A percentile compares a stretch with the other conserved stretches of the same genome.
Conservation (phyloP, 768 basidiomycete genomes). For the Boletus pseudopeckii region DNA sequence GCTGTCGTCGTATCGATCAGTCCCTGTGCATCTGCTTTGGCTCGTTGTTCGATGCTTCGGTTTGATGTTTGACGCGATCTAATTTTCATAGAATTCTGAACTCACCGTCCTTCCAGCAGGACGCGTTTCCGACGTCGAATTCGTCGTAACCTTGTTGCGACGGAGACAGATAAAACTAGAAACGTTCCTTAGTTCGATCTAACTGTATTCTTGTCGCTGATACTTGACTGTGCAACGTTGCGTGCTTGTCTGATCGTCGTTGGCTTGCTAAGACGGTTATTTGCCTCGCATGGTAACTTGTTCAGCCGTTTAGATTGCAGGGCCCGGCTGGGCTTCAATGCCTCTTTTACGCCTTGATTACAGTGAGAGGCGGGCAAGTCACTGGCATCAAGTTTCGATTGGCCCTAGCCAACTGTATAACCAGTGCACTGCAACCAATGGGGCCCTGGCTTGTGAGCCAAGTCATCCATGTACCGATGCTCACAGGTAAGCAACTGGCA, state of each 20-base stretch:
- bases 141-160: not conserved
- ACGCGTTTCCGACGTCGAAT: not conserved
- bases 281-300: not conserved
- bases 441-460: no score
- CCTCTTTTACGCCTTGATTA: no score
- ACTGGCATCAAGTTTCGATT: no score
- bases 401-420: no score
- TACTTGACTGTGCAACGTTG: not conserved
- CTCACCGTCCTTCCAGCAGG: not conserved
- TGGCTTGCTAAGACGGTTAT: constrained; percentile 11
- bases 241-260: not conserved
- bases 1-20: constrained; percentile 5
- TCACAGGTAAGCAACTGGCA: not conserved
- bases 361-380: no score
- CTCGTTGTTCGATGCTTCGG: not conserved
- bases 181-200: constrained; percentile 1
- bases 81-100: constrained; percentile 3
- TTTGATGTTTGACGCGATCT: not conserved
- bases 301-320: no score
- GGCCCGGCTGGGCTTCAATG: no score
- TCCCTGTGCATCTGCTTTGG: constrained; percentile 15
- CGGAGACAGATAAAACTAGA: constrained; percentile 5
- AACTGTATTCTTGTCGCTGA: constrained; percentile 10
- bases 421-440: no score
- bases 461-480: no score